phyloP scores from a whole-genome alignment of 2,329 filamentous ascomycete genomes.

The Cercospora nicotianae region DNA sequence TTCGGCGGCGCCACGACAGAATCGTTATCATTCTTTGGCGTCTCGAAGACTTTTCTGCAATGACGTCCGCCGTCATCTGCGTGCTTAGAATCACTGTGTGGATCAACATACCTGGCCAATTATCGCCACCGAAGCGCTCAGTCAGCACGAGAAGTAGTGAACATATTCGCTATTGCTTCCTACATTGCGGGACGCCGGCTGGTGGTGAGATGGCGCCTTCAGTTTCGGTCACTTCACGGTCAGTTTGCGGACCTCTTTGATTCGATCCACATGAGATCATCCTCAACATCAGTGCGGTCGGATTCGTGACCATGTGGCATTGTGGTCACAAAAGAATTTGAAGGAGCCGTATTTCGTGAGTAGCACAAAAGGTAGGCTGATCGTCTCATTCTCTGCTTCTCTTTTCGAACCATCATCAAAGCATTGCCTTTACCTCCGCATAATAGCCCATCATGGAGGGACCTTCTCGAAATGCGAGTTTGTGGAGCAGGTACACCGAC shows the following conservation, averaged over 20 bases:
- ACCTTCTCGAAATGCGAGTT: conserved; percentile 27
- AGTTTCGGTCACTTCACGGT: conserved; percentile 26
- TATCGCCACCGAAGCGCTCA: neutral
- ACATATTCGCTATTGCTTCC: neutral
- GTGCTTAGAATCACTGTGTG: neutral
- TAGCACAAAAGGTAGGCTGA: conserved; percentile 28
- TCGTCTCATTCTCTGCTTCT: conserved; percentile 9
- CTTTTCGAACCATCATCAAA: neutral
- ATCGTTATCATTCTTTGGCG: neutral
- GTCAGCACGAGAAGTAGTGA: neutral
- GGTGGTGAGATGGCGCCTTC: conserved; percentile 24
- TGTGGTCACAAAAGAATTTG: conserved; percentile 10
- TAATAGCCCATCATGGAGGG: conserved; percentile 11
- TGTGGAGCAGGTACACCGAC: conserved; percentile 27
- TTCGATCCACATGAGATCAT: conserved; percentile 25
- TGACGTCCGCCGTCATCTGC: neutral
- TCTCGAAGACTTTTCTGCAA: conserved; percentile 1
- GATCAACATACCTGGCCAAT: neutral
- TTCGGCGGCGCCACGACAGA: neutral
- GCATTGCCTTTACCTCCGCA: neutral
- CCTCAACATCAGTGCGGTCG: conserved; percentile 14
- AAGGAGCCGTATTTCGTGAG: neutral
- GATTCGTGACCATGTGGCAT: conserved; percentile 19
- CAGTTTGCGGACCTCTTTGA: conserved; percentile 24
- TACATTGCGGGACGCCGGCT: conserved; percentile 9